Conservation (phyloP, 2,329 filamentous ascomycete genomes). For the Pezicula radicicola region DNA sequence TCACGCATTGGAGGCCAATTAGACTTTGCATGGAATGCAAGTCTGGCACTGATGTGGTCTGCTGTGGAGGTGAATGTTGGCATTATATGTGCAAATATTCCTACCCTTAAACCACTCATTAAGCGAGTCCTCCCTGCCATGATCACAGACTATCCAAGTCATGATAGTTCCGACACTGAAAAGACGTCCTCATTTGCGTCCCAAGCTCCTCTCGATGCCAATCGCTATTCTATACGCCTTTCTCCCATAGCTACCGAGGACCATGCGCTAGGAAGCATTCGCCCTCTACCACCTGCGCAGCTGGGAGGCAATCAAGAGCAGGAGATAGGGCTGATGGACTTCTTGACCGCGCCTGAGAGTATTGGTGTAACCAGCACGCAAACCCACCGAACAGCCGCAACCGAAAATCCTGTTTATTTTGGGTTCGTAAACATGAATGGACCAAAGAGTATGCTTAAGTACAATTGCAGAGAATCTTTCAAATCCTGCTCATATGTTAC, state of each 20-base stretch:
- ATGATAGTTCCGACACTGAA: constrained; percentile 1
- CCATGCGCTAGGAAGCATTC: constrained; percentile 1
- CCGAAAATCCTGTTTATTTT: constrained; percentile 56
- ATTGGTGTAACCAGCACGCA: constrained; percentile 1
- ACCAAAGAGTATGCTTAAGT: constrained; percentile 68
- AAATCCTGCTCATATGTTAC: constrained; percentile 74
- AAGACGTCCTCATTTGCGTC: constrained; percentile 16
- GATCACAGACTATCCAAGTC: constrained; percentile 16
- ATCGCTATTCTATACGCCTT: not conserved
- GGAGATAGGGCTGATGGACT: constrained; percentile 24
- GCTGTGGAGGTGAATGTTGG: constrained; percentile 88
- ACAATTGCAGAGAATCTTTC: constrained; percentile 60
- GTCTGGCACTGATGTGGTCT: constrained; percentile 89
- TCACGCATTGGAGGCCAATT: constrained; percentile 41
- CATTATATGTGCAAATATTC: constrained; percentile 89
- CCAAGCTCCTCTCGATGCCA: constrained; percentile 3
- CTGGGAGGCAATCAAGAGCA: constrained; percentile 10
- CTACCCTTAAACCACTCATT: constrained; percentile 83
- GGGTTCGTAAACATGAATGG: constrained; percentile 71
- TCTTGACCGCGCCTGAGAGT: constrained; percentile 21
- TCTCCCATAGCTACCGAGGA: not conserved
- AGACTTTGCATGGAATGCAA: constrained; percentile 71
- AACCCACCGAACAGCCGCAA: constrained; percentile 6
- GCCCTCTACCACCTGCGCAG: constrained; percentile 7
- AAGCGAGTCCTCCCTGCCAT: constrained; percentile 36